Conservation (phyloP, 805 yeast species). For the Metschnikowia orientalis region DNA sequence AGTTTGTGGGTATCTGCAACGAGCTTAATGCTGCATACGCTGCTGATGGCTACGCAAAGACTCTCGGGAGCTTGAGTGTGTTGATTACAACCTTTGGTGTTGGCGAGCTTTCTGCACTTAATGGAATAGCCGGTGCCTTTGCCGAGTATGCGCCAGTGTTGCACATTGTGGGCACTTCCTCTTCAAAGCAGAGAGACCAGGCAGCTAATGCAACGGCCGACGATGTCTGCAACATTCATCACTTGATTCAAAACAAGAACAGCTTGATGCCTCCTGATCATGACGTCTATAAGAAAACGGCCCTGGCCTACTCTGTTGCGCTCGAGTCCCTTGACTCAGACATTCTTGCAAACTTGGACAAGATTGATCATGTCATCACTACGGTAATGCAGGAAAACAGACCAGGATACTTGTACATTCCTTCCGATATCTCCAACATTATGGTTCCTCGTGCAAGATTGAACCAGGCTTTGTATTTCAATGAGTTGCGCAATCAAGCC, state of each 20-base stretch:
- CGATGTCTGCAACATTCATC: conserved; percentile 42
- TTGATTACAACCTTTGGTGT: conserved; percentile 77
- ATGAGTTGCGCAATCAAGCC: conserved; percentile 13
- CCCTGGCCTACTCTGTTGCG: conserved; percentile 50
- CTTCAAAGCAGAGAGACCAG: conserved; percentile 21
- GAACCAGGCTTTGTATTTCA: conserved; percentile 13
- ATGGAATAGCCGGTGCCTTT: conserved; percentile 78
- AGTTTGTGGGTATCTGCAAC: conserved; percentile 82
- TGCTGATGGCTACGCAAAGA: conserved; percentile 81
- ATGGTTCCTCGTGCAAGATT: conserved; percentile 23
- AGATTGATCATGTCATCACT: conserved; percentile 64
- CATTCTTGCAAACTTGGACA: conserved; percentile 31
- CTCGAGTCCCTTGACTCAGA: conserved; percentile 34
- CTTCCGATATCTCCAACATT: conserved; percentile 59
- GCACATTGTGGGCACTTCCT: conserved; percentile 74
- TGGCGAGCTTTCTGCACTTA: conserved; percentile 81
- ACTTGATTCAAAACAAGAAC: conserved; percentile 51
- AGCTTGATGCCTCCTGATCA: conserved; percentile 58
- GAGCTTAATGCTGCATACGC: conserved; percentile 88
- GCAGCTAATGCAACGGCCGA: conserved; percentile 14
- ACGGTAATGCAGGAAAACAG: conserved; percentile 53
- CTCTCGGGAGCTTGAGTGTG: conserved; percentile 57
- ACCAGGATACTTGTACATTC: conserved; percentile 82
- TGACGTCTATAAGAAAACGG: conserved; percentile 60
- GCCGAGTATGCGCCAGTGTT: conserved; percentile 77